Conservation (phyloP, 768 basidiomycete species). For the Mrakia blollopis region DNA sequence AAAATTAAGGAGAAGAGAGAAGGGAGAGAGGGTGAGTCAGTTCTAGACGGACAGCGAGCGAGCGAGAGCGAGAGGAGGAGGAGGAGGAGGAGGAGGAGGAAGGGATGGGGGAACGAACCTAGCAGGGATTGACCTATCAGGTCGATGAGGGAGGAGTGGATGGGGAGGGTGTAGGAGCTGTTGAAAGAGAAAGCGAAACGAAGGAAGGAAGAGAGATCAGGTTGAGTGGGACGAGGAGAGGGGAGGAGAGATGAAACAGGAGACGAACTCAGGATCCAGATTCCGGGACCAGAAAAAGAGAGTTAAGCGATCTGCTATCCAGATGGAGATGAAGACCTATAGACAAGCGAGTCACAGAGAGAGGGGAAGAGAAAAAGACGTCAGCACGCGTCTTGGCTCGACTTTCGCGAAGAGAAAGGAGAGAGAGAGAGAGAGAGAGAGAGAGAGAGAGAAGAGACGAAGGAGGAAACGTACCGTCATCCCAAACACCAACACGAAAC, state of each 20-base stretch:
- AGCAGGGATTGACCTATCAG: slow-evolving; percentile 75
- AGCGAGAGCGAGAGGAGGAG: too few species aligned
- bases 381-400: neutral
- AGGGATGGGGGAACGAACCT: neutral
- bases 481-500: slow-evolving; percentile 68
- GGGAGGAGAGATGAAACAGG: neutral
- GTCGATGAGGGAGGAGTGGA: slow-evolving; percentile 84
- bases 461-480: slow-evolving; percentile 60
- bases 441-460: neutral
- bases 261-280: slow-evolving; percentile 68
- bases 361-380: neutral
- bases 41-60: too few species aligned
- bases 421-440: neutral
- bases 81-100: neutral
- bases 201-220: neutral
- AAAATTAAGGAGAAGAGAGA: neutral
- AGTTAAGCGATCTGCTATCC: slow-evolving; percentile 63
- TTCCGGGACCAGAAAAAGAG: slow-evolving; percentile 69
- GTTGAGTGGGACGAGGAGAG: neutral
- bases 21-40: neutral
- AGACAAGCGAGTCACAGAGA: neutral
- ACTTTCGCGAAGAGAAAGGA: too few species aligned
- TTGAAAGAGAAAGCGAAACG: neutral
- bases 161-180: slow-evolving; percentile 78
- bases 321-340: slow-evolving; percentile 66